These are phyloP conservation scores for Ustilago esculenta DNA, from an alignment of 1,284 basidiomycete genomes.

Conservation along the genomic window DNA sequence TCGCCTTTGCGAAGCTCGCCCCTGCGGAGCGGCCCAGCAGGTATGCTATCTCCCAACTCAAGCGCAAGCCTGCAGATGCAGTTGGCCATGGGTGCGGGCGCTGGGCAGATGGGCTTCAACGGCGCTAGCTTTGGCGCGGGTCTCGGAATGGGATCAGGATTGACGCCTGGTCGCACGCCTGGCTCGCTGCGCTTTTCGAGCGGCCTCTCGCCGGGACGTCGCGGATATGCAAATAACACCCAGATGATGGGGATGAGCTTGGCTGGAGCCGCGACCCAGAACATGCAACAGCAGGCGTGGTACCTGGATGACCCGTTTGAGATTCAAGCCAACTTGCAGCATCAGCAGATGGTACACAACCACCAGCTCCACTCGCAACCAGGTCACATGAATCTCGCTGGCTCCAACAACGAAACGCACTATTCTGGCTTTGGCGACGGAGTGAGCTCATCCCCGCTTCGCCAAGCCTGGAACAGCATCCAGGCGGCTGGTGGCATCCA, in stretches of 20 bases:
- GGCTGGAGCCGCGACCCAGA: slow-evolving; percentile 23
- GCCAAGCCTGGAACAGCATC: slow-evolving; percentile 48
- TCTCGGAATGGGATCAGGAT: slow-evolving; percentile 38
- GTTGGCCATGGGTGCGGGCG: slow-evolving; percentile 35
- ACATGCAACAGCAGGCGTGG: slow-evolving; percentile 33
- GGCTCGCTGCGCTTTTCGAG: slow-evolving; percentile 38
- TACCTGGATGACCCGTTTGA: slow-evolving; percentile 46
- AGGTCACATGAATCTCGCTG: slow-evolving; percentile 7
- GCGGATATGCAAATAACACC: slow-evolving; percentile 16
- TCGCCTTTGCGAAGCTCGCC: slow-evolving; percentile 43
- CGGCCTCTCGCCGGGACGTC: slow-evolving; percentile 41
- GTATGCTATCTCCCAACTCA: slow-evolving; percentile 41
- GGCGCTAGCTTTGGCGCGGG: slow-evolving; percentile 34
- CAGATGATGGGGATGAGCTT: slow-evolving; percentile 37
- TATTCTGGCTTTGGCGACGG: slow-evolving; percentile 22
- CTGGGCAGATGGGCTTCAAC: slow-evolving; percentile 27
- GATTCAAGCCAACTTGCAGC: slow-evolving; percentile 39
- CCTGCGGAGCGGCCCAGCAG: slow-evolving; percentile 32
- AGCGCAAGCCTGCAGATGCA: slow-evolving; percentile 48
- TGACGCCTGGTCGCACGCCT: slow-evolving; percentile 35
- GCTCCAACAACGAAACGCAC: slow-evolving; percentile 2
- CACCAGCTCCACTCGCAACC: slow-evolving; percentile 18
- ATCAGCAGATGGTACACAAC: slow-evolving; percentile 31
- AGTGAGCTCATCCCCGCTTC: slow-evolving; percentile 24
- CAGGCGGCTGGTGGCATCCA: slow-evolving; percentile 46